Base-by-base conservation (phyloP, 2,329 filamentous ascomycete genomes). In the Phaeosphaeriaceae sp. region DNA sequence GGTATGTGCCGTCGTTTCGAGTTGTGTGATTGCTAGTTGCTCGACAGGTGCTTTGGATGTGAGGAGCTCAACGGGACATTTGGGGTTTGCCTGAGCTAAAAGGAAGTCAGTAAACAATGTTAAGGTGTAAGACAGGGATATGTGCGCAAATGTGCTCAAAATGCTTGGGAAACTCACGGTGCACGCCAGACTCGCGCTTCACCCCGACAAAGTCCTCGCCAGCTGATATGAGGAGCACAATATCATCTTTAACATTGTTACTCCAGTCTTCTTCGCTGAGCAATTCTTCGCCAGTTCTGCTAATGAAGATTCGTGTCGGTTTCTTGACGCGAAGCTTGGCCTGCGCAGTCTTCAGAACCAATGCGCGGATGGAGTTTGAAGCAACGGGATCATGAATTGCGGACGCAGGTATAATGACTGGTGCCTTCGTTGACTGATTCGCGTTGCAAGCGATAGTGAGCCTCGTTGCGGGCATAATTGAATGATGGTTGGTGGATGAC, bases 191-290 rank as follows among this genome's bases (percentile, higher is more conserved):
- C 45, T 67, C 67, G 41, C 63, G 69, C 54, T 58, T 70, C 11
- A 65, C 58, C 1, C 74, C 74, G 20, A 77, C 64, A 59, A 72
- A 74, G 9, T 74, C 69, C 48, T 77, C 74, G 24, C 73, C 71
- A n/a, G 63, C 62, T 25, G 69, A 74, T 1, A 74, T 60, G 7
- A 76, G 63, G 20, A 78, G 53, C 2, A 67, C 58, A 15, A 70
- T 53, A 55, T 77, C 72, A 47, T 74, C 58, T 22, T 56, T 60
- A 9, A 72, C 31, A 11, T 53, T 61, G 31, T 36, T 53, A 45
- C 61, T 65, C 73, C 72, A 77, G 24, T 75, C 71, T 41, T 58
- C 60, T 27, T 73, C 60, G 1, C 22, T 62, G 2, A 70, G 21
- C 5, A 77, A 60, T 53, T 77, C 74, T 42, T 67, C 56, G 2